Evolutionary conservation across 768 basidiomycete genomes (phyloP).

Genomic region (Paxillus ammoniavirescens): DNA sequence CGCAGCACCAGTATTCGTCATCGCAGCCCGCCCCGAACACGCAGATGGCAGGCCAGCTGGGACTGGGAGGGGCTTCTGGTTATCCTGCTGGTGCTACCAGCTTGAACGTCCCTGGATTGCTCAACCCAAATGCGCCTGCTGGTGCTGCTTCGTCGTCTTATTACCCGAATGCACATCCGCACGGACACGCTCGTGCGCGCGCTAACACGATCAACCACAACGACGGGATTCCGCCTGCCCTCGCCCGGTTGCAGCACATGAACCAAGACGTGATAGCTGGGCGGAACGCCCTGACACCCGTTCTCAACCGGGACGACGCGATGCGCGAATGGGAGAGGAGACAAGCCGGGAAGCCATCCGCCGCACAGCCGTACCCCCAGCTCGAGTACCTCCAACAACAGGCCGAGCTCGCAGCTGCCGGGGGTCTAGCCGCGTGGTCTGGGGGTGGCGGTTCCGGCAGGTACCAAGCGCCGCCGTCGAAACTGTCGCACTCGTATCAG

Average conservation of each 20-base stretch:
- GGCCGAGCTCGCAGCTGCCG: slow-evolving; percentile 73
- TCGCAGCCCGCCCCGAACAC: slow-evolving; percentile 23
- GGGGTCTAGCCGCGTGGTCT: slow-evolving; percentile 59
- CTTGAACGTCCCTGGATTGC: slow-evolving; percentile 25
- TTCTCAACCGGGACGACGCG: slow-evolving; percentile 91
- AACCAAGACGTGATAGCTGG: slow-evolving; percentile 72
- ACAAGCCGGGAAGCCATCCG: slow-evolving; percentile 67
- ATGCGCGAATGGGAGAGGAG: slow-evolving; percentile 95
- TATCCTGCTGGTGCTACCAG: slow-evolving; percentile 15
- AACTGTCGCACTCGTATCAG: slow-evolving; percentile 36
- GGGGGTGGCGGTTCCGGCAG: slow-evolving; percentile 27
- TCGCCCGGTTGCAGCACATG: slow-evolving; percentile 88
- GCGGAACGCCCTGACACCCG: slow-evolving; percentile 86
- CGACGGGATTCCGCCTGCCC: slow-evolving; percentile 90
- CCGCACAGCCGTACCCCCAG: slow-evolving; percentile 83
- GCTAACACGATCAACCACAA: slow-evolving; percentile 90
- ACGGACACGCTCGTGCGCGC: slow-evolving; percentile 57
- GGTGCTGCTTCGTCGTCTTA: slow-evolving; percentile 56
- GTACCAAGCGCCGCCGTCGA: slow-evolving; percentile 44
- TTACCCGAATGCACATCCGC: slow-evolving; percentile 41
- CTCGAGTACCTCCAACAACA: slow-evolving; percentile 93
- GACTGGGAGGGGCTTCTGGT: slow-evolving; percentile 12
- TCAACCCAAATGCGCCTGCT: slow-evolving; percentile 45
- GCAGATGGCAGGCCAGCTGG: slow-evolving; percentile 19
- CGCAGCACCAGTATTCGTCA: slow-evolving; percentile 23